Base-by-base conservation (phyloP, 805 yeast species). In the Ogataea haglerorum region DNA sequence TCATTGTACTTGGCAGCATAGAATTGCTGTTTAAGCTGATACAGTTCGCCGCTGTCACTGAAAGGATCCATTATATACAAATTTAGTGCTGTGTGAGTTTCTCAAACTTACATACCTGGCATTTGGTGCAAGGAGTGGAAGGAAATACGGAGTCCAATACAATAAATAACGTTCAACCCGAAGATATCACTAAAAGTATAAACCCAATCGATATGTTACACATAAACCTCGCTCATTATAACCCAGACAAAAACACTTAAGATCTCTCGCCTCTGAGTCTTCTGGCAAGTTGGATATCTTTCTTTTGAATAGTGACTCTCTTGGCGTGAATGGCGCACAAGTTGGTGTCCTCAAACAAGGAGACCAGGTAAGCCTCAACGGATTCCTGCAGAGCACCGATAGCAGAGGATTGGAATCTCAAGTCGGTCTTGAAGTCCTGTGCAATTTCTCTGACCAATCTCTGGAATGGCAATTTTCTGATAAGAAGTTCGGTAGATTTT, bases 311-410 rank as follows among this genome's bases (percentile, higher is more conserved):
- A 53, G 99, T 91, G 58, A 91, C 98, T 75, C 99, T 85, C 82
- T 93, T 91, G 62, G 98, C 99, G 72, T 91, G 99, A 57, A 89
- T 87, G 52, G 98, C 97, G 75, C 97, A 93, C 76, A 91, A 80
- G 77, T 90, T 91, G 54, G 98, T 93, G 70, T 93, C 98, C 76
- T 91, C 98, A 58, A 91, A 93, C 62, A 91, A 72, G 48, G 96
- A 87, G 40, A 91, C 96, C 59, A 93, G 76, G 78, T 89, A 93
- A 62, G 97, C 97, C 77, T 91, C 99, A 50, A 91, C 96, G 51
- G 98, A 90, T 75, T 93, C 99, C 72, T 91, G 99, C 58, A 91
- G 75, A 56, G 99, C 99, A 72, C 95, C 90, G 54, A 91, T 85
- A 54, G 99, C 99, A 53, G 95, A 85, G 41, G 96, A 85, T 70